These are phyloP conservation scores for Amauroascus verrucosus DNA, from an alignment of 2,329 filamentous ascomycete genomes.

Conservation along the genomic window DNA sequence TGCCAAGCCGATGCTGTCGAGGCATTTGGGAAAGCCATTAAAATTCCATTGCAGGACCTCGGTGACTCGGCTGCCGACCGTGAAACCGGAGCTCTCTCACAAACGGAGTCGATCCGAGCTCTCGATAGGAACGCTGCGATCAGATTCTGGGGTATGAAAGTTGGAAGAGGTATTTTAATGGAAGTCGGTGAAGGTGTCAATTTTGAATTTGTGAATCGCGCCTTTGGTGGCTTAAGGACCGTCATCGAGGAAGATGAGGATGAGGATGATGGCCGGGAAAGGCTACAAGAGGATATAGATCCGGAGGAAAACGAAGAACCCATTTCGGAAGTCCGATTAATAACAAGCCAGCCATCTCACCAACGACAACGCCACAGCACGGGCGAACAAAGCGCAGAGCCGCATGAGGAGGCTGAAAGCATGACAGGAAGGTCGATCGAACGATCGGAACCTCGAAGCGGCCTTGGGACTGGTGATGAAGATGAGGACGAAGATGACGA, in stretches of 20 bases:
- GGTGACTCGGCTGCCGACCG: constrained; percentile 30
- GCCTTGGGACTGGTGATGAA: neutral
- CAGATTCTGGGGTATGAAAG: constrained; percentile 50
- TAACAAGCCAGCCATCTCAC: constrained; percentile 9
- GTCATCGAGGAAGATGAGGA: constrained; percentile 32
- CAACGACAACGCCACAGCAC: neutral
- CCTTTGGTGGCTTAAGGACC: constrained; percentile 51
- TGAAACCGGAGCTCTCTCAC: constrained; percentile 8
- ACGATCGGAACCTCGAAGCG: constrained; percentile 5
- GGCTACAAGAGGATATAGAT: constrained; percentile 39
- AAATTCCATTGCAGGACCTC: constrained; percentile 44
- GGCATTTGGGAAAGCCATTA: constrained; percentile 46
- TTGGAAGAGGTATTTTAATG: constrained; percentile 50
- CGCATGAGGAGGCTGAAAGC: neutral
- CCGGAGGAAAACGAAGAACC: constrained; percentile 37
- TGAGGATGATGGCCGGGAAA: constrained; percentile 34
- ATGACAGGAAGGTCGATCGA: neutral
- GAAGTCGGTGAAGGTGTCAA: constrained; percentile 47
- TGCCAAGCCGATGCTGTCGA: constrained; percentile 47
- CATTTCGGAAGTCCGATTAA: constrained; percentile 29
- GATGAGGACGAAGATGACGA: constrained; percentile 15
- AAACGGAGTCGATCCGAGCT: constrained; percentile 20
- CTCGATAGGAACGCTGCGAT: constrained; percentile 28
- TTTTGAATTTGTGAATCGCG: constrained; percentile 48
- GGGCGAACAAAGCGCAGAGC: neutral